These are phyloP conservation scores for Trichaptum fuscoviolaceum DNA, from an alignment of 768 basidiomycete genomes.

Conservation along the genomic window DNA sequence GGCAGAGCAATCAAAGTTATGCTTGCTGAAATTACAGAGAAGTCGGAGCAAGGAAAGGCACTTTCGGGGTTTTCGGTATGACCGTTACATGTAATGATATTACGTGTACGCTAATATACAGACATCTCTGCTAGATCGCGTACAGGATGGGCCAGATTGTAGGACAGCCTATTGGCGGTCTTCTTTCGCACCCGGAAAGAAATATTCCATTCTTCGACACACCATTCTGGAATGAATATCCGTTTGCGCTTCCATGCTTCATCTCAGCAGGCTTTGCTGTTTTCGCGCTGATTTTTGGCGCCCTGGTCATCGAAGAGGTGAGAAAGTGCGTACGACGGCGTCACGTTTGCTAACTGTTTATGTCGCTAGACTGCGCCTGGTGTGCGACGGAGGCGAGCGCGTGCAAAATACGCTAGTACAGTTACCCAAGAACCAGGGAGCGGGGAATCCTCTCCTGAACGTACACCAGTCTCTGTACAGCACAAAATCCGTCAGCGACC, in stretches of 20 bases:
- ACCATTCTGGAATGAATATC: conserved; percentile 14
- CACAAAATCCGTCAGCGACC: not conserved
- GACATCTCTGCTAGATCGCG: not conserved
- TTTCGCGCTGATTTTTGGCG: conserved; percentile 11
- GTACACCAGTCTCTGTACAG: not conserved
- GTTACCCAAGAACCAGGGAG: not conserved
- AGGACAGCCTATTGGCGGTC: conserved; percentile 11
- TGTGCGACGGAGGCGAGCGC: not conserved
- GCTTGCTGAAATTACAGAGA: conserved; percentile 3
- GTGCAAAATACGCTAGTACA: not conserved
- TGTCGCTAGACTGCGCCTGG: not conserved
- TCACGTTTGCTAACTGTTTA: not conserved
- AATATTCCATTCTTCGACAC: conserved; percentile 10
- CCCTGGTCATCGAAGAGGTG: conserved; percentile 20
- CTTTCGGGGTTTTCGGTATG: not conserved
- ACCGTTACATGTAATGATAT: not conserved
- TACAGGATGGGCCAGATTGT: conserved; percentile 12
- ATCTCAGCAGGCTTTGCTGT: conserved; percentile 14
- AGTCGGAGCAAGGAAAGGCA: conserved; percentile 1
- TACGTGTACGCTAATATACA: not conserved
- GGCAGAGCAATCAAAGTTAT: conserved; percentile 1
- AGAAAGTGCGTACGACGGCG: not conserved
- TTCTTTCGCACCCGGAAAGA: conserved; percentile 12
- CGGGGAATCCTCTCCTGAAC: not conserved
- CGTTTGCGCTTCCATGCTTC: conserved; percentile 20